Conservation (phyloP, 2,329 filamentous ascomycete species). For the Didymella glomerata region DNA sequence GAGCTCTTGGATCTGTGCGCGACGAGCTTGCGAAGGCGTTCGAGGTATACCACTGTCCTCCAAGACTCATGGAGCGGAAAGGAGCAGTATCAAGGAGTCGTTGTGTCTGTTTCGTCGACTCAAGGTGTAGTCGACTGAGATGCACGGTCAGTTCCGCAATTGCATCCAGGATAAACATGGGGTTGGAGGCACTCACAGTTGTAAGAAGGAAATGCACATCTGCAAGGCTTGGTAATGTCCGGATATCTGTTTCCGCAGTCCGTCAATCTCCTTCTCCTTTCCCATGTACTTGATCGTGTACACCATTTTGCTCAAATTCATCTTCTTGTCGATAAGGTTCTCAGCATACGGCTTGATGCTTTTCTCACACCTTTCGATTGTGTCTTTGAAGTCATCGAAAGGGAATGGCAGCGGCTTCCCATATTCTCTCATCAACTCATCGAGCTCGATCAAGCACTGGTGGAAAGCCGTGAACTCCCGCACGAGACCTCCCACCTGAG, state of each 20-base stretch:
- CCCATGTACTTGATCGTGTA: conserved; percentile 47
- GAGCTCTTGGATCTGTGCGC: conserved; percentile 26
- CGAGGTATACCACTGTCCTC: conserved; percentile 36
- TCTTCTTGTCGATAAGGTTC: conserved; percentile 44
- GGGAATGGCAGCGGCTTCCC: conserved; percentile 44
- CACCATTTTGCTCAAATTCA: conserved; percentile 41
- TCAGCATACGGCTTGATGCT: conserved; percentile 42
- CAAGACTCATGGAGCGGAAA: conserved; percentile 38
- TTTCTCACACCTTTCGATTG: conserved; percentile 41
- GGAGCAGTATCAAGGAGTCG: conserved; percentile 23
- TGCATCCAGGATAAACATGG: not conserved
- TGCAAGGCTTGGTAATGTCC: conserved; percentile 44
- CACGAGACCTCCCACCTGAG: conserved; percentile 43
- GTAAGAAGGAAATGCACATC: conserved; percentile 44
- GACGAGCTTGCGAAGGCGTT: conserved; percentile 32
- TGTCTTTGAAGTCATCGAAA: conserved; percentile 42
- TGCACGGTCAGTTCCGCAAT: conserved; percentile 5
- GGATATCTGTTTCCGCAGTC: conserved; percentile 39
- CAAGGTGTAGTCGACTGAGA: conserved; percentile 40
- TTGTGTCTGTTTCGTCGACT: conserved; percentile 37
- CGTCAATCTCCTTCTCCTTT: conserved; percentile 46
- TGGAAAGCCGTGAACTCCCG: conserved; percentile 45
- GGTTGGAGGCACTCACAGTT: conserved; percentile 32
- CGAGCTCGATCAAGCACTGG: conserved; percentile 38
- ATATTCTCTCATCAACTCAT: conserved; percentile 45